Conservation (phyloP, 2,329 filamentous ascomycete genomes). For the Colletotrichum sp. region DNA sequence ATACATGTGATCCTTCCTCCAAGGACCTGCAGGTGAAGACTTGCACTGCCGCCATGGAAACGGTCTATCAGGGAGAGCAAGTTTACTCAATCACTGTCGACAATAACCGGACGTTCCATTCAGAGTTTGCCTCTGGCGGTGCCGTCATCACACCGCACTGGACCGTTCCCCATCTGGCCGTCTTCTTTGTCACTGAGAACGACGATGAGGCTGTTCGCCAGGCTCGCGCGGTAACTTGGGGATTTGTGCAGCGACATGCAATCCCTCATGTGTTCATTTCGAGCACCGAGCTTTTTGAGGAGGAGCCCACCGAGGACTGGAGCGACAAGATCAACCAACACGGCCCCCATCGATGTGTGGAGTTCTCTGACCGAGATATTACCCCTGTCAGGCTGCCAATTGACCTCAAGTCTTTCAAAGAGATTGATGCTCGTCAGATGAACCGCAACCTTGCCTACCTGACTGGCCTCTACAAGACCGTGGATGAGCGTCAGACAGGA, state of each 20-base stretch:
- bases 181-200: constrained; percentile 52
- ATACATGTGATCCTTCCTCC: background rate
- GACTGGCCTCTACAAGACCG: constrained; percentile 39
- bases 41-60: constrained; percentile 45
- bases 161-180: constrained; percentile 53
- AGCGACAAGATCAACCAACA: constrained; percentile 42
- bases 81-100: constrained; percentile 45
- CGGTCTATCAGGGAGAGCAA: constrained; percentile 25
- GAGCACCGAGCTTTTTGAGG: constrained; percentile 42
- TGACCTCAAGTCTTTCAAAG: constrained; percentile 52
- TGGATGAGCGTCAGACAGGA: constrained; percentile 2
- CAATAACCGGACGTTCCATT: constrained; percentile 40
- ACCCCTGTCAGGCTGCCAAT: constrained; percentile 49
- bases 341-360: constrained; percentile 53
- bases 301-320: constrained; percentile 37
- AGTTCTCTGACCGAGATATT: constrained; percentile 37
- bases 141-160: constrained; percentile 47
- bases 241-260: constrained; percentile 51
- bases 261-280: constrained; percentile 55
- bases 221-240: constrained; percentile 47
- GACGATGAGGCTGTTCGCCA: constrained; percentile 41
- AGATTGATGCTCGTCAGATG: constrained; percentile 57
- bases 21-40: constrained; percentile 48
- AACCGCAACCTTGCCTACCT: constrained; percentile 58
- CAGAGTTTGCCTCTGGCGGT: constrained; percentile 38